A percentile compares a stretch with the other conserved stretches of the same genome.
Conservation (phyloP, 352 stramenopile genomes). For the Pythium guiyangense region DNA sequence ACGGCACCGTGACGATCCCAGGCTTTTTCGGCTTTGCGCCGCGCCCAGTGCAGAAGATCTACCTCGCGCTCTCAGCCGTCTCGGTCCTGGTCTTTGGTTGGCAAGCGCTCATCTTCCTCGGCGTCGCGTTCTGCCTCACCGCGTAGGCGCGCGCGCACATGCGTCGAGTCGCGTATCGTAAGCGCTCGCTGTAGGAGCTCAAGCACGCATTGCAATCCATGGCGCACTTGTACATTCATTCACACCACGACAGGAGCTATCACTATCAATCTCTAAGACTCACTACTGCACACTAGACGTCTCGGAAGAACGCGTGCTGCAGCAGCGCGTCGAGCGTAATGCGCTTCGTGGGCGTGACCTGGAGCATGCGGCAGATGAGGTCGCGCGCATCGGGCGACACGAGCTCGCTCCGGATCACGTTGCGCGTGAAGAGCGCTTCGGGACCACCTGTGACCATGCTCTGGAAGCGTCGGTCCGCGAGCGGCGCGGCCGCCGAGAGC, state of each 20-base stretch:
- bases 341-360: conserved; percentile 36
- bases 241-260: neutral
- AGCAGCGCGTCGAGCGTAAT: conserved; percentile 36
- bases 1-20: conserved; percentile 59
- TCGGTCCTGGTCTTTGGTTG: conserved; percentile 62
- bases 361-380: conserved; percentile 41
- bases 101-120: conserved; percentile 66
- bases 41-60: conserved; percentile 62
- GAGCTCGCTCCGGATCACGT: neutral
- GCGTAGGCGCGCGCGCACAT: conserved; percentile 28
- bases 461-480: conserved; percentile 22
- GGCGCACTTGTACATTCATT: neutral
- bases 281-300: neutral
- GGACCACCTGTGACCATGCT: conserved; percentile 20
- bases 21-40: conserved; percentile 48
- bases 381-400: conserved; percentile 27
- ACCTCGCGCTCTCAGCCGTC: conserved; percentile 51
- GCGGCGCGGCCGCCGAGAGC: conserved; percentile 26
- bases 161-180: neutral
- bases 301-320: conserved; percentile 28
- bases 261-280: neutral
- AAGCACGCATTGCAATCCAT: neutral
- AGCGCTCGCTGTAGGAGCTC: too few relatives aligned
- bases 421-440: conserved; percentile 10
- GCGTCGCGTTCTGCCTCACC: conserved; percentile 61